A percentile compares a stretch with the other conserved stretches of the same genome.
These are phyloP conservation scores for Linum lewisii DNA, from an alignment of 345 rosid species.

Conservation along the genomic window DNA sequence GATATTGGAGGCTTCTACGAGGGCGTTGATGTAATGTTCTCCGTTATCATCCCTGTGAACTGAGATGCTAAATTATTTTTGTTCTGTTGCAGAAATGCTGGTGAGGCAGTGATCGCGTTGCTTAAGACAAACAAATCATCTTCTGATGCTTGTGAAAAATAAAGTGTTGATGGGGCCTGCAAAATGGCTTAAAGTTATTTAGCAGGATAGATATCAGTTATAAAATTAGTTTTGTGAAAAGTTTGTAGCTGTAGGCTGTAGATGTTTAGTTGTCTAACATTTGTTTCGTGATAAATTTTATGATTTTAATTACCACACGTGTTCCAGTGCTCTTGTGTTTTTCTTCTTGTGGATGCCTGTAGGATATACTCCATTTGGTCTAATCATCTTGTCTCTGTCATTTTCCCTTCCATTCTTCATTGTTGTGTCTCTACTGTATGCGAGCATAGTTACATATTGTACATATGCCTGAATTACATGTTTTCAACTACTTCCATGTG, in stretches of 20 bases:
- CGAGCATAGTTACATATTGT: too few species aligned
- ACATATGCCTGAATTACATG: too few species aligned
- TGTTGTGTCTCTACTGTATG: too few species aligned
- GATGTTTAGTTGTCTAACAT: conserved; percentile 9
- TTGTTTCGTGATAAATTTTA: conserved; percentile 10
- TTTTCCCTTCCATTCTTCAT: too few species aligned
- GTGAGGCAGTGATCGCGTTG: conserved; percentile 47
- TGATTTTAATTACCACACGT: not conserved
- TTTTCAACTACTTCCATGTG: too few species aligned
- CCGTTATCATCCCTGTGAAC: conserved; percentile 25
- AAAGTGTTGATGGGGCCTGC: conserved; percentile 31
- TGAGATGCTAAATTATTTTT: conserved; percentile 38
- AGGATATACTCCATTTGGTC: too few species aligned
- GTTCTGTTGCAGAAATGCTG: conserved; percentile 63
- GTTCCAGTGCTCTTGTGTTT: not conserved
- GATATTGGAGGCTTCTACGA: conserved; percentile 36
- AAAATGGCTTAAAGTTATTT: conserved; percentile 18
- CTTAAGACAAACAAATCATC: conserved; percentile 40
- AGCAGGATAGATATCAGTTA: conserved; percentile 24
- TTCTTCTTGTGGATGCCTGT: not conserved
- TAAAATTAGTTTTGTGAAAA: conserved; percentile 1
- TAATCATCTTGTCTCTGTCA: too few species aligned
- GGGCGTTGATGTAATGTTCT: conserved; percentile 37
- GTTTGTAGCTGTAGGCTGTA: conserved; percentile 16
- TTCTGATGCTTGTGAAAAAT: conserved; percentile 41